These are phyloP conservation scores for Aureobasidium uvarum DNA, from an alignment of 2,329 filamentous ascomycete genomes.

Conservation along the genomic window DNA sequence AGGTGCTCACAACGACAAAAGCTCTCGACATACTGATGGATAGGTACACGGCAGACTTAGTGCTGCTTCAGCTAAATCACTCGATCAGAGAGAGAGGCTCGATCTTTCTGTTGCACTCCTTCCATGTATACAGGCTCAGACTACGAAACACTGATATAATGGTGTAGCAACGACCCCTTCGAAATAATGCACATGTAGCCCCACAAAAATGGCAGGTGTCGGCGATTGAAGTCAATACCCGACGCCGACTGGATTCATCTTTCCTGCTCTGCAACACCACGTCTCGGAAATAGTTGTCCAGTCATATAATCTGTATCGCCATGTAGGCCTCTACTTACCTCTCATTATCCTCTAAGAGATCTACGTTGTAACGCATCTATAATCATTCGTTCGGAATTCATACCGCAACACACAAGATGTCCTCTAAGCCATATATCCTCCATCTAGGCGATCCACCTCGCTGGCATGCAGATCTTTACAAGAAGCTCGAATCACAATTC, in stretches of 20 bases:
- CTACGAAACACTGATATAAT: no score
- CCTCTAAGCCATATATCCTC: constrained; percentile 42
- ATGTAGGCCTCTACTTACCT: neutral
- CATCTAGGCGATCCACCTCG: constrained; percentile 48
- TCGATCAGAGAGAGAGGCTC: no score
- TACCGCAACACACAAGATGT: neutral
- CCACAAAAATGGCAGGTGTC: constrained; percentile 12
- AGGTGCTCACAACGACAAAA: no score
- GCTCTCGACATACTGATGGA: no score
- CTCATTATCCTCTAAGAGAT: no score
- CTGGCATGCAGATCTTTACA: constrained; percentile 48
- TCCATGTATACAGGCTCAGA: no score
- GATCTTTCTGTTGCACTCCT: no score
- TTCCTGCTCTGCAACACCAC: neutral
- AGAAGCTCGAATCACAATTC: constrained; percentile 40
- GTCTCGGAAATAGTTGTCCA: constrained; percentile 21
- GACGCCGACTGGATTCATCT: neutral
- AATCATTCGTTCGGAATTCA: neutral
- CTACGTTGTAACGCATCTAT: no score
- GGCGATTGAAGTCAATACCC: constrained; percentile 17
- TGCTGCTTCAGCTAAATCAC: no score
- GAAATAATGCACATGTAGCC: neutral
- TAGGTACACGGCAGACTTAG: no score
- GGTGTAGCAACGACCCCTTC: no score
- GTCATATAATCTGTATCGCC: neutral